Evolutionary conservation across 192 early-diverging fungal genomes (phyloP).

Genomic region (Coemansia sp.): DNA sequence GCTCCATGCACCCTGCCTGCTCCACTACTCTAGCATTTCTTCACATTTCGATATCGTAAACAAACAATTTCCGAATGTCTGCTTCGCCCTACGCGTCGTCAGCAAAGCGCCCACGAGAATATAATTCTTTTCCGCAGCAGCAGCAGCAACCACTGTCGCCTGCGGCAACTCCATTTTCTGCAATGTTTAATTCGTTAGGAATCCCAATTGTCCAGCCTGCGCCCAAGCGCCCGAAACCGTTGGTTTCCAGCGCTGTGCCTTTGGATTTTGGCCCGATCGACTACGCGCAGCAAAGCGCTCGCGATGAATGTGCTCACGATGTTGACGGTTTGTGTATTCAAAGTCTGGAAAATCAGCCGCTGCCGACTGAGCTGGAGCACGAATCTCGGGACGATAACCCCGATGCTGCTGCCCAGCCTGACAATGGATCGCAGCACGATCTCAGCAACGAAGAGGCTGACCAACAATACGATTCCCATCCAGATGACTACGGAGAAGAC

Average conservation of each 20-base stretch:
- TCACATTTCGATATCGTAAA: too few relatives aligned
- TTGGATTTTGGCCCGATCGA: neutral
- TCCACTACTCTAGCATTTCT: too few relatives aligned
- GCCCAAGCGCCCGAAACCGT: conserved; percentile 3
- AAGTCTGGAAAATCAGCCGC: too few relatives aligned
- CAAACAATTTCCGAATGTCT: neutral
- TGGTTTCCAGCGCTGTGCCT: neutral
- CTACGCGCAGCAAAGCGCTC: neutral
- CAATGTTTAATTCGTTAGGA: neutral
- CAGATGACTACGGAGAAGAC: conserved; percentile 1
- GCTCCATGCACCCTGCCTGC: too few relatives aligned
- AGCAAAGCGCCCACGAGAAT: neutral
- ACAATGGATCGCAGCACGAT: neutral
- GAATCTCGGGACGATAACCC: too few relatives aligned
- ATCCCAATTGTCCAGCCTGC: conserved; percentile 10
- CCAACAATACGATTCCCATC: neutral
- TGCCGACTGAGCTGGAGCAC: too few relatives aligned
- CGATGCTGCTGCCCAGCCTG: too few relatives aligned
- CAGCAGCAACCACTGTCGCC: neutral
- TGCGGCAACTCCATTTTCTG: neutral
- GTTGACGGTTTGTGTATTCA: neutral
- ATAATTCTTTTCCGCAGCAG: too few relatives aligned
- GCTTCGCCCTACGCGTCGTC: neutral
- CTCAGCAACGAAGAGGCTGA: neutral
- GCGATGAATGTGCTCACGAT: neutral